A percentile compares a stretch with the other conserved stretches of the same genome.
Conservation (phyloP, 768 basidiomycete species). For the Rhodotorula diobovata region DNA sequence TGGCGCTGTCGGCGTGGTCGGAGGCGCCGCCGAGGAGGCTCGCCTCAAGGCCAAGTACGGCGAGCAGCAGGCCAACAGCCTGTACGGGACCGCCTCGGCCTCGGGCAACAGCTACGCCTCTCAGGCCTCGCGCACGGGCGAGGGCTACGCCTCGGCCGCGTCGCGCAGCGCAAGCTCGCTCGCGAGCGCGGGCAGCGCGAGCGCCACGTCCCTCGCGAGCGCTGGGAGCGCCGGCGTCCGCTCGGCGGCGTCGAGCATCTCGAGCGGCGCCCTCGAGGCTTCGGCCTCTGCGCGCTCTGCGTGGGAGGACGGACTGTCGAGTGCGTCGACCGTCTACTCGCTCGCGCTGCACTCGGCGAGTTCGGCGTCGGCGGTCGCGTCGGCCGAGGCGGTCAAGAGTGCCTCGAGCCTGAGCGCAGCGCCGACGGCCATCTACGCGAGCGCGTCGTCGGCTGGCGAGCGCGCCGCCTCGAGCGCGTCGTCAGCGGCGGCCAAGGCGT, state of each 20-base stretch:
- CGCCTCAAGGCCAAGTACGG: slow-evolving; percentile 40
- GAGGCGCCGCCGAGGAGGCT: slow-evolving; percentile 42
- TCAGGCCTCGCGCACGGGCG: slow-evolving; percentile 1
- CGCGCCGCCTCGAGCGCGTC: slow-evolving; percentile 43
- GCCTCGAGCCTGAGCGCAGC: slow-evolving; percentile 1
- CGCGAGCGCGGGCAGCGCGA: background rate
- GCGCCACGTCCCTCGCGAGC: background rate
- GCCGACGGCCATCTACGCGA: slow-evolving; percentile 22
- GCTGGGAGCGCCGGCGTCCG: slow-evolving; percentile 5
- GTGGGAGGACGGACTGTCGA: slow-evolving; percentile 18
- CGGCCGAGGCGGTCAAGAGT: background rate
- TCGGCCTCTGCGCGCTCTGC: background rate
- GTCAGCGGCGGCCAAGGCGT: slow-evolving; percentile 45
- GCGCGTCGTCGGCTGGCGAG: slow-evolving; percentile 46
- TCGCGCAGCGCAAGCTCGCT: background rate
- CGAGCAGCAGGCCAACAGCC: slow-evolving; percentile 47
- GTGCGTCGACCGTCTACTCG: slow-evolving; percentile 21
- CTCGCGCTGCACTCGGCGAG: slow-evolving; percentile 18
- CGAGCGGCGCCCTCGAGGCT: slow-evolving; percentile 4
- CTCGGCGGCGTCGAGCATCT: background rate
- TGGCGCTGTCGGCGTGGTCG: slow-evolving; percentile 31
- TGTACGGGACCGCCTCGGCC: slow-evolving; percentile 37
- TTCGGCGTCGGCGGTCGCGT: slow-evolving; percentile 9
- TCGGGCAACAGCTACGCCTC: slow-evolving; percentile 29
- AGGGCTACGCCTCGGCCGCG: background rate